Conservation (phyloP, 257 asterid species). For the Nicotiana obtusifolia region DNA sequence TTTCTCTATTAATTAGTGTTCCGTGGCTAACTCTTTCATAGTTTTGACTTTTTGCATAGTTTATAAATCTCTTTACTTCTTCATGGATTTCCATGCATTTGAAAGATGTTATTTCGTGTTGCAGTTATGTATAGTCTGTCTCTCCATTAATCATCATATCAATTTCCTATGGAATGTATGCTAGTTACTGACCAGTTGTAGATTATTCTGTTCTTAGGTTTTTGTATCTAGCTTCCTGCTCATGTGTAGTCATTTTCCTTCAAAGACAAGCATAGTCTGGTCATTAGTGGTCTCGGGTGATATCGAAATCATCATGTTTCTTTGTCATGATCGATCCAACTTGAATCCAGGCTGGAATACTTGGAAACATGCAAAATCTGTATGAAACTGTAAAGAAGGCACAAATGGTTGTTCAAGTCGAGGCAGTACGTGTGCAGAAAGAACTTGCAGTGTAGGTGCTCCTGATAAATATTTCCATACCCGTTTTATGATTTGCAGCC, state of each 20-base stretch:
- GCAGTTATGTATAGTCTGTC: background rate
- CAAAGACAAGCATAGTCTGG: background rate
- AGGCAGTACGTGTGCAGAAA: constrained; percentile 90
- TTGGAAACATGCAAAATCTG: constrained; percentile 95
- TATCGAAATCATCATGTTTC: background rate
- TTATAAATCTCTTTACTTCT: background rate
- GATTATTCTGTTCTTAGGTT: background rate
- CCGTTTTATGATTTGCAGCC: background rate
- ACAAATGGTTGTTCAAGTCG: constrained; percentile 97
- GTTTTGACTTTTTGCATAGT: background rate
- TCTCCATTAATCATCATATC: background rate
- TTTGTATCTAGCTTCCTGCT: background rate
- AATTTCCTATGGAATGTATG: background rate
- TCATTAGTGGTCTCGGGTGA: background rate
- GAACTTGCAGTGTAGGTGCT: constrained; percentile 81
- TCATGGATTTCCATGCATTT: background rate
- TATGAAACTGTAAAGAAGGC: constrained; percentile 97
- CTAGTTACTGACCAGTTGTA: background rate
- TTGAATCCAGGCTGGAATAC: constrained; percentile 70
- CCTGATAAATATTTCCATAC: background rate
- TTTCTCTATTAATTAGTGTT: background rate
- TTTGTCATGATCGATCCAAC: constrained; percentile 8
- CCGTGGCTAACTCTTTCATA: background rate
- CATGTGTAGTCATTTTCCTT: background rate
- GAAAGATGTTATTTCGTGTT: background rate